Conservation (phyloP, 805 yeast species). For the Yarrowia sp. region DNA sequence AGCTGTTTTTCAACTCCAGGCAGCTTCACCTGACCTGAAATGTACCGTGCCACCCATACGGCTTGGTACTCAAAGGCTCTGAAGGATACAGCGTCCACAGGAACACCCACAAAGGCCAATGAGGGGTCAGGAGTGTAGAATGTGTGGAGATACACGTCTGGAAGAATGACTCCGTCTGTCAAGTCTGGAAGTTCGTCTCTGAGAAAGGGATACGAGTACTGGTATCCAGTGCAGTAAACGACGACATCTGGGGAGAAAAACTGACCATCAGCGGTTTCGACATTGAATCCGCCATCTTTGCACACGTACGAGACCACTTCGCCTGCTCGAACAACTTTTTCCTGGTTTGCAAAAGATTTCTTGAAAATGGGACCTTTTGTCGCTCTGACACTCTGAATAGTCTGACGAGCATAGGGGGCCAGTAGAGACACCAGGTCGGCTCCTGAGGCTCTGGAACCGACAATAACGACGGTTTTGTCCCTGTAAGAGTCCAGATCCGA, state of each 20-base stretch:
- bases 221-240: constrained; percentile 78
- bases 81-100: constrained; percentile 33
- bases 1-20: constrained; percentile 3
- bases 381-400: constrained; percentile 49
- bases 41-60: background rate
- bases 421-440: constrained; percentile 72
- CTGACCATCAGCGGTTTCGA: constrained; percentile 16
- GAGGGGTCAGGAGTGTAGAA: constrained; percentile 67
- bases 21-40: background rate
- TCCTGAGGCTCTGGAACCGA: constrained; percentile 82
- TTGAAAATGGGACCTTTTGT: constrained; percentile 47
- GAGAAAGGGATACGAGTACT: constrained; percentile 69
- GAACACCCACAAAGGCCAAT: constrained; percentile 64
- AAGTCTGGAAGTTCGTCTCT: constrained; percentile 48
- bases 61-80: constrained; percentile 36
- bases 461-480: constrained; percentile 59
- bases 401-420: constrained; percentile 1
- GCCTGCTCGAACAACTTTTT: constrained; percentile 42
- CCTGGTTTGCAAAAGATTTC: constrained; percentile 37
- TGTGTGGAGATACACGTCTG: constrained; percentile 48
- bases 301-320: constrained; percentile 10
- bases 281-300: constrained; percentile 15
- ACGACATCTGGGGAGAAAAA: constrained; percentile 59
- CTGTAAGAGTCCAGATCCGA: constrained; percentile 51
- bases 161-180: constrained; percentile 58